These are phyloP conservation scores for Termitomyces sp. DNA, from an alignment of 768 basidiomycete species.

Conservation along the genomic window DNA sequence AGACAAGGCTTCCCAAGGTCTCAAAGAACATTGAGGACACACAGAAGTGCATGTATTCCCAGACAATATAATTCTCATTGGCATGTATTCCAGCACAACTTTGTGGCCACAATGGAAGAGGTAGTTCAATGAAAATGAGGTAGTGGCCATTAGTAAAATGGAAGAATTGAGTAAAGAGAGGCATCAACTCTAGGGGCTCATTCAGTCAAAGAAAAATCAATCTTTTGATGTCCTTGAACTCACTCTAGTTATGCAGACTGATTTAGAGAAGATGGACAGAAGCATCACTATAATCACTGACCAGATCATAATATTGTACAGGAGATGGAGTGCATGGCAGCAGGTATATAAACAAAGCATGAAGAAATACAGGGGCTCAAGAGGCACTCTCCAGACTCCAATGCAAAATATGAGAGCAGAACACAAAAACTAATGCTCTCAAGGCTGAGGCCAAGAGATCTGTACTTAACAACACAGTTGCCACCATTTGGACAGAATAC, in stretches of 20 bases:
- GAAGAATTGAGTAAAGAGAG: constrained; percentile 31
- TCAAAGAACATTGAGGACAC: constrained; percentile 30
- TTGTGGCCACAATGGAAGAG: constrained; percentile 28
- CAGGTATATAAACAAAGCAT: constrained; percentile 58
- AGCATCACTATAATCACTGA: constrained; percentile 30
- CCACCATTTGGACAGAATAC: constrained; percentile 38
- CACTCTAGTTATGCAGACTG: constrained; percentile 32
- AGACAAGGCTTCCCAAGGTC: constrained; percentile 35
- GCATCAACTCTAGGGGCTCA: constrained; percentile 44
- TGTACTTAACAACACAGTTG: constrained; percentile 29
- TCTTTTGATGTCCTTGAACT: neutral
- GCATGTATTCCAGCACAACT: constrained; percentile 21
- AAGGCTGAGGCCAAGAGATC: constrained; percentile 29
- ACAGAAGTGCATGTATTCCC: constrained; percentile 25
- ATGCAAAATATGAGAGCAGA: constrained; percentile 30
- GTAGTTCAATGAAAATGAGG: constrained; percentile 29
- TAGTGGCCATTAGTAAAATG: constrained; percentile 27
- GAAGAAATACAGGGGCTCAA: constrained; percentile 52
- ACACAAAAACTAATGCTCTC: constrained; percentile 25
- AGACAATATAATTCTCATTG: neutral
- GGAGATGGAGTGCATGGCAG: constrained; percentile 52
- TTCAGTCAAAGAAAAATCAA: constrained; percentile 41
- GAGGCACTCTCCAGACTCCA: constrained; percentile 24
- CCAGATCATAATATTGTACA: constrained; percentile 45
- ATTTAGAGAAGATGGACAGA: constrained; percentile 47